Conservation (phyloP, 176 grass and related monocot species). For the Carex scoparia region DNA sequence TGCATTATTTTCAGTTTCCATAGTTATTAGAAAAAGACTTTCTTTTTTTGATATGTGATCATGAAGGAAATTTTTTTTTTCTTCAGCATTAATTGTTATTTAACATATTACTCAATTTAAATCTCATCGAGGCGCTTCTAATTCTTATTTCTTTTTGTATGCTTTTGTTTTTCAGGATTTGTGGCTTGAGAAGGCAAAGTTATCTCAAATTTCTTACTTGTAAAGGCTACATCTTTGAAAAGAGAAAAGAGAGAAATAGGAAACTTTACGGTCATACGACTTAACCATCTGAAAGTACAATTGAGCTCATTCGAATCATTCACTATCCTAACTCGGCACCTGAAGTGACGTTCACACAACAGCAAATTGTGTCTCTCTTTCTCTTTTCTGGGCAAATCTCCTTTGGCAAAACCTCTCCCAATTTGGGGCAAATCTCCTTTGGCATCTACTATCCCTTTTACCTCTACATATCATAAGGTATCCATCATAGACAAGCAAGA, state of each 20-base stretch:
- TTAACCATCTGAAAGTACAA: conserved; percentile 1
- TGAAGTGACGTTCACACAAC: neutral
- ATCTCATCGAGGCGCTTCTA: neutral
- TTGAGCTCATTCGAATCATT: neutral
- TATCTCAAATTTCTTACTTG: neutral
- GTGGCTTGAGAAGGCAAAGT: neutral
- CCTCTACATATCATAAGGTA: conserved; percentile 18
- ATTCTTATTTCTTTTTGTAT: neutral
- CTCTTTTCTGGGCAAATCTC: conserved; percentile 71
- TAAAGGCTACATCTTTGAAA: neutral
- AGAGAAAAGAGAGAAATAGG: neutral
- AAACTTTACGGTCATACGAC: neutral
- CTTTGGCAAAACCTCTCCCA: conserved; percentile 64
- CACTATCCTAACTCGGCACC: neutral
- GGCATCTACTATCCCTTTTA: conserved; percentile 24
- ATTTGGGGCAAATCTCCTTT: conserved; percentile 53
- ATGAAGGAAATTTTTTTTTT: neutral
- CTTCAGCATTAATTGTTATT: neutral
- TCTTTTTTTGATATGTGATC: neutral
- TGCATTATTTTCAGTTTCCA: neutral
- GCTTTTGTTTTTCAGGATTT: conserved; percentile 12
- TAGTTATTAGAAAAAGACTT: neutral
- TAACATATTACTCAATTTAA: neutral
- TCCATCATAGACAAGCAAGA: conserved; percentile 10
- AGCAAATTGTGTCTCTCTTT: neutral